Conservation (phyloP, 2,329 filamentous ascomycete species). For the Penicillium sp. region DNA sequence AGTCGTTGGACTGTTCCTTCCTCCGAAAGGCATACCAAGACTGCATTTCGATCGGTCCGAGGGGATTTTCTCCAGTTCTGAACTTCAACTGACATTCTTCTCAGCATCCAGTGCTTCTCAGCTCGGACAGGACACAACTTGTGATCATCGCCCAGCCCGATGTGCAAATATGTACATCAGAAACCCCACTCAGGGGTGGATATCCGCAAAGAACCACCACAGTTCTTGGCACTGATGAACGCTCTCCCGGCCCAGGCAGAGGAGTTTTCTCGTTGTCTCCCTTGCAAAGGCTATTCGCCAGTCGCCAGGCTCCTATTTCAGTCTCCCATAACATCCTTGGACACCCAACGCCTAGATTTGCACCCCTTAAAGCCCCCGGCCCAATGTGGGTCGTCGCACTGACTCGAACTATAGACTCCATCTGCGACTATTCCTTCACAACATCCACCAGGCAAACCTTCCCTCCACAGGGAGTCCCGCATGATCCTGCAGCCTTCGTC, state of each 20-base stretch:
- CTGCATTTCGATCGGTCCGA: neutral
- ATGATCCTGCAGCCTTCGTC: neutral
- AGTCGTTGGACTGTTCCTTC: slow-evolving; percentile 11
- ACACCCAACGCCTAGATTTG: neutral
- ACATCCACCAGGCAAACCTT: neutral
- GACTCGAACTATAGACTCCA: slow-evolving; percentile 1
- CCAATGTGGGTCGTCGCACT: neutral
- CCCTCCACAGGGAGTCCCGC: neutral
- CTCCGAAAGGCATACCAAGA: neutral
- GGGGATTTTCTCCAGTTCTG: neutral
- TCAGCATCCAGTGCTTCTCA: neutral
- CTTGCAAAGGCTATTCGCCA: neutral
- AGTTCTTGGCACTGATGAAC: slow-evolving; percentile 23
- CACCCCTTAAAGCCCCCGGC: neutral
- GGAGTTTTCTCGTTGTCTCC: slow-evolving; percentile 14
- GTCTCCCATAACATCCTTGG: neutral
- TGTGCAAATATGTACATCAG: neutral
- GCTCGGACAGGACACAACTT: neutral
- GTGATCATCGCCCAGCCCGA: neutral
- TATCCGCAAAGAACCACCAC: neutral
- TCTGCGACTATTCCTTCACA: neutral
- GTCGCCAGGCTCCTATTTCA: slow-evolving; percentile 2
- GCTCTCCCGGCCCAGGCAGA: slow-evolving; percentile 25
- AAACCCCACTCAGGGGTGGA: neutral
- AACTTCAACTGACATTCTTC: too few relatives aligned